Evolutionary conservation across 768 basidiomycete species (phyloP).

Genomic region (Lentinula guzmanii): DNA sequence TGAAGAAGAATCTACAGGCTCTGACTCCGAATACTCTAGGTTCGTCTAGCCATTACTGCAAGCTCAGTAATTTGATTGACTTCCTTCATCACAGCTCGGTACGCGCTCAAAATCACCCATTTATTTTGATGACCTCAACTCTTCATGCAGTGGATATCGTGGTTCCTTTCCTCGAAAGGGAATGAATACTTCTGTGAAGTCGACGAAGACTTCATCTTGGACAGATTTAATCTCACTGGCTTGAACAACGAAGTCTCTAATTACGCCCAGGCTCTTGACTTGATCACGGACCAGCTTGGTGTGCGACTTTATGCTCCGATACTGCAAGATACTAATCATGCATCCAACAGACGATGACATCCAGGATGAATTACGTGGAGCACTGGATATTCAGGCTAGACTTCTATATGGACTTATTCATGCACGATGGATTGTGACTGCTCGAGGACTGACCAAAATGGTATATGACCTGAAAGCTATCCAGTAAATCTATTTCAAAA

Average conservation of each 20-base stretch:
- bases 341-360: conserved; percentile 74
- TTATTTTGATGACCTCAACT: neutral
- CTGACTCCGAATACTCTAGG: conserved; percentile 96
- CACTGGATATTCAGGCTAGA: conserved; percentile 89
- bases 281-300: conserved; percentile 96
- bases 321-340: neutral
- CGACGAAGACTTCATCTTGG: conserved; percentile 97
- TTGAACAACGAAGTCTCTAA: conserved; percentile 95
- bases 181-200: conserved; percentile 99
- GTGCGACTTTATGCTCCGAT: conserved; percentile 16
- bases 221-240: conserved; percentile 97
- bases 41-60: conserved; percentile 28
- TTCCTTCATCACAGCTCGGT: conserved; percentile 1
- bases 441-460: conserved; percentile 93
- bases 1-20: conserved; percentile 87
- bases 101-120: neutral
- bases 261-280: conserved; percentile 88
- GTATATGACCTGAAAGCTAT: conserved; percentile 30
- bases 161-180: conserved; percentile 95
- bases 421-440: conserved; percentile 95
- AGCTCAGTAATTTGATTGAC: neutral
- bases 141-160: conserved; percentile 81
- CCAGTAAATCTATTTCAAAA: neutral
- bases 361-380: conserved; percentile 88
- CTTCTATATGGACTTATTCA: conserved; percentile 95